Evolutionary conservation across 2,329 filamentous ascomycete species (phyloP).

Genomic region (Fusarium sarcochroum): DNA sequence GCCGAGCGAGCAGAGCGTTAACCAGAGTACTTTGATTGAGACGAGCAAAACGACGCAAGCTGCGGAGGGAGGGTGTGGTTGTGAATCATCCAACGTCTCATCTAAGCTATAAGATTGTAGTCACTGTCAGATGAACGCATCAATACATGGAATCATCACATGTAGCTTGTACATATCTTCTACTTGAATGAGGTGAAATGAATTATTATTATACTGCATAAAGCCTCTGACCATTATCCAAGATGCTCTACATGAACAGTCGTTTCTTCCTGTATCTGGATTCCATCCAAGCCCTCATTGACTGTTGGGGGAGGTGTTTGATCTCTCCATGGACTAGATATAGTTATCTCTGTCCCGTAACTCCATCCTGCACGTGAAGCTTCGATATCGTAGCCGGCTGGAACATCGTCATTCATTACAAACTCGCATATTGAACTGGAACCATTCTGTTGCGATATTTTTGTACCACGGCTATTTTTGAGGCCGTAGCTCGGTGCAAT

Average conservation of each 20-base stretch:
- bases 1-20: slow-evolving; percentile 34
- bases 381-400: slow-evolving; percentile 23
- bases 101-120: slow-evolving; percentile 23
- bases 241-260: slow-evolving; percentile 18
- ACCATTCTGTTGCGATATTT: slow-evolving; percentile 5
- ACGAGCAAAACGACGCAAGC: not conserved
- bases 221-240: not conserved
- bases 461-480: not conserved
- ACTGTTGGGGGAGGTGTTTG: slow-evolving; percentile 1
- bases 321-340: slow-evolving; percentile 21
- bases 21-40: slow-evolving; percentile 35
- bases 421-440: slow-evolving; percentile 28
- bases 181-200: not conserved
- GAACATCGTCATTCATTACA: slow-evolving; percentile 11
- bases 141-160: not conserved
- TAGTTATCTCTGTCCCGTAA: slow-evolving; percentile 27
- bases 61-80: slow-evolving; percentile 1
- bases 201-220: slow-evolving; percentile 11
- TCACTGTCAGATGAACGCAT: not conserved
- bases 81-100: slow-evolving; percentile 5
- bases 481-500: slow-evolving; percentile 6
- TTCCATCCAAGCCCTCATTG: slow-evolving; percentile 15
- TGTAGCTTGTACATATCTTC: not conserved
- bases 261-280: slow-evolving; percentile 27
- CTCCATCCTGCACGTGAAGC: slow-evolving; percentile 27